Percentiles rank a stretch among this genome's conserved stretches.
These are phyloP conservation scores for Pseudogymnoascus pannorum DNA, from an alignment of 2,329 filamentous ascomycete species.

Conservation along the genomic window DNA sequence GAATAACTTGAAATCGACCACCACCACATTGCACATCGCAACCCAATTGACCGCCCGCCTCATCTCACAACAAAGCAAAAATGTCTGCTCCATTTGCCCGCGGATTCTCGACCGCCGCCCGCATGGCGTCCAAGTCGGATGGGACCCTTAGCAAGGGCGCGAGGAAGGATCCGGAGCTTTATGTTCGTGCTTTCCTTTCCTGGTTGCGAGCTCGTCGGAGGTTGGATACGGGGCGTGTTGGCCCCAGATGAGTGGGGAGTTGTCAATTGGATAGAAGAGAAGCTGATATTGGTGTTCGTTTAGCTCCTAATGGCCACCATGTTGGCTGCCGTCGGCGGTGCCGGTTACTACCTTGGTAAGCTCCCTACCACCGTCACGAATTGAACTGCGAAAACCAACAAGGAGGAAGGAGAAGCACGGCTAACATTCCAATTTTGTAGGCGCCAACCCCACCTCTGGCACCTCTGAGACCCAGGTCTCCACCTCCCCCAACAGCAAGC, in stretches of 20 bases:
- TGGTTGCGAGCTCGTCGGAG: neutral
- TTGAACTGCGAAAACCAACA: neutral
- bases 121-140: conserved; percentile 31
- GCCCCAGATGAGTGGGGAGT: neutral
- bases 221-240: neutral
- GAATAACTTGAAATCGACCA: conserved; percentile 1
- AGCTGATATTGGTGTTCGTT: conserved; percentile 13
- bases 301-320: conserved; percentile 89
- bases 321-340: conserved; percentile 78
- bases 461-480: conserved; percentile 74
- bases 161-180: conserved; percentile 67
- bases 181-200: conserved; percentile 40
- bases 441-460: conserved; percentile 75
- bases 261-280: neutral
- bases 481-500: conserved; percentile 72
- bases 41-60: neutral
- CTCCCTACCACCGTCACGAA: conserved; percentile 10
- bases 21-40: conserved; percentile 8
- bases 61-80: conserved; percentile 7
- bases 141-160: conserved; percentile 53
- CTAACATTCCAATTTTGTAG: conserved; percentile 35
- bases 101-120: conserved; percentile 29
- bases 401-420: neutral
- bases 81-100: conserved; percentile 28
- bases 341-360: conserved; percentile 81